Conservation (phyloP, 257 asterid species). For the Forsythia suspensa region DNA sequence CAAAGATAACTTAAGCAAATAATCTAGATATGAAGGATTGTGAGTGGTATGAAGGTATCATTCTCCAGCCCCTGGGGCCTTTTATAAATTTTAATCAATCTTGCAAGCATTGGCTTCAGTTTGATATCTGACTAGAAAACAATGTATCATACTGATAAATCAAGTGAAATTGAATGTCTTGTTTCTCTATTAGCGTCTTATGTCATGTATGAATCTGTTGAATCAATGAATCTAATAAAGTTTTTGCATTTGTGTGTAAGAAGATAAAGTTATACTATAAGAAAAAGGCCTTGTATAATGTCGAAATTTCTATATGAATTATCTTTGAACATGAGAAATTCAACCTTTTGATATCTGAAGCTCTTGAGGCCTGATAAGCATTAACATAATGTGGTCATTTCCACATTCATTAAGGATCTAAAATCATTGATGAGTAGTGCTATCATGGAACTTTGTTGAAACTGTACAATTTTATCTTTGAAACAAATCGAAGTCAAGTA, state of each 20-base stretch:
- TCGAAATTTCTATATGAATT: background rate
- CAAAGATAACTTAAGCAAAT: too few species aligned
- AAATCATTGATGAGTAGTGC: background rate
- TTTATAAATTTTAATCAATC: background rate
- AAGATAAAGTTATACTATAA: background rate
- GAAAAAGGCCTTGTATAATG: background rate
- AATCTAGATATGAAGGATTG: too few species aligned
- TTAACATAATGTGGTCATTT: background rate
- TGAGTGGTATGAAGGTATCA: background rate
- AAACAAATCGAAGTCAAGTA: too few species aligned
- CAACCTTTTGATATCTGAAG: background rate
- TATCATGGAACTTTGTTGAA: background rate
- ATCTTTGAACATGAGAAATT: background rate
- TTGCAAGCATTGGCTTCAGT: background rate
- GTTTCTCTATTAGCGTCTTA: background rate
- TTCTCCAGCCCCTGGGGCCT: background rate
- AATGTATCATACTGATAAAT: background rate
- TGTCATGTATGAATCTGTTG: too few species aligned
- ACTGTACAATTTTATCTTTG: too few species aligned
- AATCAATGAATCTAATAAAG: too few species aligned
- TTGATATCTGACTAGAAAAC: background rate
- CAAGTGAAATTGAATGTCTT: slow-evolving; percentile 3
- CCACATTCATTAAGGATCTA: background rate
- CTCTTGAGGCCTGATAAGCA: slow-evolving; percentile 2
- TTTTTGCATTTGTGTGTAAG: background rate